Conservation (phyloP, 2,329 filamentous ascomycete genomes). For the Ceratocystis lukuohia region DNA sequence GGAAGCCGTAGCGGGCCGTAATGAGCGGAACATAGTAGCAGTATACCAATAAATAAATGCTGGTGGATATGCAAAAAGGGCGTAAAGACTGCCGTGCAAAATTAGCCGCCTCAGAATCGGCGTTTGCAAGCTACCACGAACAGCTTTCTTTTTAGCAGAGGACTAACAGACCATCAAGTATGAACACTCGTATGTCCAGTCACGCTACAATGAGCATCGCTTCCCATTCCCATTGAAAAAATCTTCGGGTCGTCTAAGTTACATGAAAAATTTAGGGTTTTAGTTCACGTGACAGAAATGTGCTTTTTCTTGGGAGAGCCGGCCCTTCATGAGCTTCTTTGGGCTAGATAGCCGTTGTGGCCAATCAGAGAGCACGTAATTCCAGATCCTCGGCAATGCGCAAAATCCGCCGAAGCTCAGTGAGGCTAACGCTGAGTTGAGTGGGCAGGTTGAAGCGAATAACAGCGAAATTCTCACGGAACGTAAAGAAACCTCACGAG, state of each 20-base stretch:
- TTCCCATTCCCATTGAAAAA: not conserved
- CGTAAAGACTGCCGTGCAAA: not conserved
- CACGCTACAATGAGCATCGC: not conserved
- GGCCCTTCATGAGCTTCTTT: not conserved
- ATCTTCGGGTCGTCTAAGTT: slow-evolving; percentile 2
- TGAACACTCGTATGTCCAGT: not conserved
- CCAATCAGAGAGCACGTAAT: slow-evolving; percentile 36
- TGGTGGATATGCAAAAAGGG: not conserved
- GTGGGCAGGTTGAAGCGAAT: not conserved
- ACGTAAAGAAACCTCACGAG: not conserved
- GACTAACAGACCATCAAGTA: not conserved
- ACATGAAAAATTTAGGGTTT: not conserved
- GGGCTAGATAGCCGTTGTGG: slow-evolving; percentile 18
- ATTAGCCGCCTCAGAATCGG: not conserved
- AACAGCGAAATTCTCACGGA: not conserved
- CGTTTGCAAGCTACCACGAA: not conserved
- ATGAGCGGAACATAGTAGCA: slow-evolving; percentile 16
- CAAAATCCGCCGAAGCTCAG: slow-evolving; percentile 13
- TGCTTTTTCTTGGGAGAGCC: slow-evolving; percentile 11
- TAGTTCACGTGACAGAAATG: not conserved
- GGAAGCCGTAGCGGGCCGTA: slow-evolving; percentile 7
- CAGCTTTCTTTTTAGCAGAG: not conserved
- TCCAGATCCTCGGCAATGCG: slow-evolving; percentile 40
- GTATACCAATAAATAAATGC: not conserved
- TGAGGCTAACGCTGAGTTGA: not conserved